phyloP scores from a whole-genome alignment of 1,284 basidiomycete species.

The Ganoderma boninense region DNA sequence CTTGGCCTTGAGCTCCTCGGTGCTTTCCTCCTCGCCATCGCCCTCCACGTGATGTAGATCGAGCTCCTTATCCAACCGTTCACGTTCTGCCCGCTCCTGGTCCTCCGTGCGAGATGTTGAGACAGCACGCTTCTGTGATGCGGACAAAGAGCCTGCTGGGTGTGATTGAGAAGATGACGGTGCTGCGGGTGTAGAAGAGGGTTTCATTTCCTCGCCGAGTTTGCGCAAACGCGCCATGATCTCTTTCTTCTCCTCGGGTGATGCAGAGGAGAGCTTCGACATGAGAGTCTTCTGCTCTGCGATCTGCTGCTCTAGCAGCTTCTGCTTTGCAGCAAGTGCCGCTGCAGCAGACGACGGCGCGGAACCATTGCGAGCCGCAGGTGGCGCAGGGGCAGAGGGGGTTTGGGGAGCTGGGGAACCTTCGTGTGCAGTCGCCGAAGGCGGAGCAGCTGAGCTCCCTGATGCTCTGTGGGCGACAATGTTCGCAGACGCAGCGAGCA shows the following conservation, averaged over 20 bases:
- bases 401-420: constrained; percentile 34
- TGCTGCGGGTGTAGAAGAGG: constrained; percentile 30
- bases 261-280: constrained; percentile 70
- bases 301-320: constrained; percentile 84
- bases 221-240: constrained; percentile 84
- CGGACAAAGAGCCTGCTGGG: constrained; percentile 31
- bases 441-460: constrained; percentile 37
- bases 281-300: constrained; percentile 91
- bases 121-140: constrained; percentile 35
- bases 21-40: constrained; percentile 57
- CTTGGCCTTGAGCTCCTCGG: constrained; percentile 81
- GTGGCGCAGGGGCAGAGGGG: constrained; percentile 25
- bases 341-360: constrained; percentile 46
- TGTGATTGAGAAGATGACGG: constrained; percentile 43
- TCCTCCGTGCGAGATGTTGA: constrained; percentile 47
- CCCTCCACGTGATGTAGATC: constrained; percentile 64
- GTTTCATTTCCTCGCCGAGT: constrained; percentile 83
- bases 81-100: constrained; percentile 62
- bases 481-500: constrained; percentile 81
- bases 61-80: constrained; percentile 79
- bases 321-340: constrained; percentile 76
- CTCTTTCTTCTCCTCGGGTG: constrained; percentile 80
- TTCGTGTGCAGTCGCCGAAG: constrained; percentile 32
- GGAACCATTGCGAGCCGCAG: constrained; percentile 41
- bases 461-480: constrained; percentile 67